Evolutionary conservation across 169 alveolate species (phyloP).

Genomic region (Eimeria acervulina): DNA sequence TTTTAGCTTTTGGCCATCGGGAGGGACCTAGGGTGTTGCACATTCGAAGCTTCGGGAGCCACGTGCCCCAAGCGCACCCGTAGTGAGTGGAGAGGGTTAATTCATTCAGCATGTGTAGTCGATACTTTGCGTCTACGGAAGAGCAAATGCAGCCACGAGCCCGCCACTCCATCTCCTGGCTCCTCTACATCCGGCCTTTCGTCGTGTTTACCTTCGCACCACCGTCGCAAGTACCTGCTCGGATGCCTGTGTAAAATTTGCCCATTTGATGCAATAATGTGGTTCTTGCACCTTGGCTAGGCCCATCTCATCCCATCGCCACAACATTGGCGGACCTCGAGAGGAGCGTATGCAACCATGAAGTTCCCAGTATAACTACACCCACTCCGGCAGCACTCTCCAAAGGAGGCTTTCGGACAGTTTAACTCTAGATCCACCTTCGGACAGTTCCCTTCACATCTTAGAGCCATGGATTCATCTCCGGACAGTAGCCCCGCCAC

Average conservation of each 20-base stretch:
- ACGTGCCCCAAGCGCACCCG: neutral
- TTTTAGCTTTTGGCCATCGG: neutral
- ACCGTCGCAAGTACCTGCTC: neutral
- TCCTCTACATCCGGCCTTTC: neutral
- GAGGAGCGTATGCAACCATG: neutral
- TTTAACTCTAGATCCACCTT: neutral
- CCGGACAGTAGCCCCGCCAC: neutral
- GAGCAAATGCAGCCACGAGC: neutral
- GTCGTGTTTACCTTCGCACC: neutral
- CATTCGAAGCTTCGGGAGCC: constrained; percentile 14
- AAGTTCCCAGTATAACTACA: neutral
- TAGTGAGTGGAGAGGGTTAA: neutral
- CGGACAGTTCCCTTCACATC: neutral
- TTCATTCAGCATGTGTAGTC: neutral
- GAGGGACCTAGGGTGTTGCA: neutral
- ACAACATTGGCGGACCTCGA: neutral
- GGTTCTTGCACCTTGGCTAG: neutral
- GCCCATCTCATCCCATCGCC: neutral
- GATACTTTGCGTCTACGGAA: neutral
- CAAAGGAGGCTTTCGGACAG: neutral
- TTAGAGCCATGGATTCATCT: neutral
- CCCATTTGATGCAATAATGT: neutral
- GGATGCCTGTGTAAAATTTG: neutral
- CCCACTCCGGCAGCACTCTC: neutral
- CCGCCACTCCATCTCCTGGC: neutral